Evolutionary conservation across 768 basidiomycete species (phyloP).

Genomic region (Agaricus subrufescens): DNA sequence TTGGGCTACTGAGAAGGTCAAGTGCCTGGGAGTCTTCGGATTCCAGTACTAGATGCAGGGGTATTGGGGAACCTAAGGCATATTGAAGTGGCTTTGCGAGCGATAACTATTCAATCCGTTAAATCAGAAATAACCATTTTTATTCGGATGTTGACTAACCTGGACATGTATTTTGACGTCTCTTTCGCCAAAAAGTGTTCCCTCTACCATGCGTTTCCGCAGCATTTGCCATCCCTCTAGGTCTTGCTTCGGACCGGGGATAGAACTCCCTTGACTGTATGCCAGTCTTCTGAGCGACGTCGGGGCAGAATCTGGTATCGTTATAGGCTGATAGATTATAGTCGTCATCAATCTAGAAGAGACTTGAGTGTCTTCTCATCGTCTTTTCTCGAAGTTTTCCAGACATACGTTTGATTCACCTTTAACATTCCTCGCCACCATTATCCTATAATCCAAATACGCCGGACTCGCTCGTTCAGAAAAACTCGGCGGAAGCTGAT

Average conservation of each 20-base stretch:
- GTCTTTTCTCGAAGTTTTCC: background rate
- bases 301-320: constrained; percentile 29
- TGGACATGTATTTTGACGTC: constrained; percentile 28
- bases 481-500: constrained; percentile 47
- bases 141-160: constrained; percentile 16
- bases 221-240: constrained; percentile 34
- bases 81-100: constrained; percentile 47
- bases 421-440: constrained; percentile 42
- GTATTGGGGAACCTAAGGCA: constrained; percentile 47
- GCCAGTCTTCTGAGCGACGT: constrained; percentile 29
- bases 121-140: background rate
- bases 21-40: constrained; percentile 43
- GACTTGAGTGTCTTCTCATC: background rate
- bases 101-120: constrained; percentile 31
- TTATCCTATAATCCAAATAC: constrained; percentile 52
- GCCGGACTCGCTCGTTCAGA: constrained; percentile 50
- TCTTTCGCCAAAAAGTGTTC: constrained; percentile 27
- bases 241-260: constrained; percentile 32
- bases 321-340: constrained; percentile 28
- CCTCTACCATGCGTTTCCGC: constrained; percentile 21
- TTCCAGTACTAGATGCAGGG: constrained; percentile 41
- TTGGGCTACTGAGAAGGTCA: constrained; percentile 40
- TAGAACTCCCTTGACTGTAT: constrained; percentile 24
- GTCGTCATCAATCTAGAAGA: constrained; percentile 22
- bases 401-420: constrained; percentile 44